Conservation (phyloP, 2,329 filamentous ascomycete genomes). For the Pleomassaria siparia region DNA sequence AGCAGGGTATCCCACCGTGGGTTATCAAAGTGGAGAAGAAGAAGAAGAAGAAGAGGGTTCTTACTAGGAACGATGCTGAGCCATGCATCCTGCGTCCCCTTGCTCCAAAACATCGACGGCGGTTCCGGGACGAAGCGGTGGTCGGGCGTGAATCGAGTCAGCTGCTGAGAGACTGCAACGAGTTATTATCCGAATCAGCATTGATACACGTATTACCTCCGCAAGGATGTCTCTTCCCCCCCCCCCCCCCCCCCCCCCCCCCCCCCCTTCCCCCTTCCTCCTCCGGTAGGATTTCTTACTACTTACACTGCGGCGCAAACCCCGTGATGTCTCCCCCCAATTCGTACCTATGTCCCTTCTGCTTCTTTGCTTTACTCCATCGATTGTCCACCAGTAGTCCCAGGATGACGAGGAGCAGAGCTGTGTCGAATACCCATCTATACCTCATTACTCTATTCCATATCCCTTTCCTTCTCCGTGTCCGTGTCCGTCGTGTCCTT, state of each 20-base stretch:
- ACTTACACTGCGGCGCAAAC: constrained; percentile 34
- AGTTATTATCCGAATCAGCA: background rate
- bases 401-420: constrained; percentile 29
- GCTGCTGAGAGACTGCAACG: constrained; percentile 30
- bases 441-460: constrained; percentile 19
- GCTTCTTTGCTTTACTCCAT: constrained; percentile 12
- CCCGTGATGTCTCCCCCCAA: constrained; percentile 34
- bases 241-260: too few relatives aligned
- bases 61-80: constrained; percentile 34
- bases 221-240: too few relatives aligned
- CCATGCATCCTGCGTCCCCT: constrained; percentile 34
- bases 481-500: constrained; percentile 1
- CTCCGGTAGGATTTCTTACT: background rate
- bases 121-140: too few relatives aligned
- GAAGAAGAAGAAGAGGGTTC: background rate
- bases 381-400: constrained; percentile 30
- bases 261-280: background rate
- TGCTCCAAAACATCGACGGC: constrained; percentile 33
- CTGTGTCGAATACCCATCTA: constrained; percentile 33
- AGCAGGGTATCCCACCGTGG: too few relatives aligned
- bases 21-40: constrained; percentile 4
- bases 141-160: constrained; percentile 32
- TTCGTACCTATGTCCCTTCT: constrained; percentile 20
- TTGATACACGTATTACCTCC: too few relatives aligned
- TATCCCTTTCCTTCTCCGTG: constrained; percentile 9